Evolutionary conservation across 2,329 filamentous ascomycete species (phyloP).

Genomic region (Cytospora piceae): DNA sequence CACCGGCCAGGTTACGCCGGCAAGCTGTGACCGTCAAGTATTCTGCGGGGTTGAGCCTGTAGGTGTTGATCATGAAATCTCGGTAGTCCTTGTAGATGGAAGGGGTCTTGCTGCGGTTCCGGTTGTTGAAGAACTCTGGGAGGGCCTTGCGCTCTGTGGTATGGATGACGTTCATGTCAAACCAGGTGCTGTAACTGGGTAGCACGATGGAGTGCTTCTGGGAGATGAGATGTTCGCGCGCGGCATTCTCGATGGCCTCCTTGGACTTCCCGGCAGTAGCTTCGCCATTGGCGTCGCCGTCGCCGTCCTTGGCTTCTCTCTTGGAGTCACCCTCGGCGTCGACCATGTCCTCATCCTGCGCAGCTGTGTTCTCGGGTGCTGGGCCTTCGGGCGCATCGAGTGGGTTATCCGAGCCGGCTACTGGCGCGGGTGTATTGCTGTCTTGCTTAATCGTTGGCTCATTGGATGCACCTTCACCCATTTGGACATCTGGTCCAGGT

Average conservation of each 20-base stretch:
- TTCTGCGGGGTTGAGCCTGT: constrained; percentile 91
- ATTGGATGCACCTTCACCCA: constrained; percentile 56
- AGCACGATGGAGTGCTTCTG: constrained; percentile 96
- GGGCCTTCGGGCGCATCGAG: constrained; percentile 70
- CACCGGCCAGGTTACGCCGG: constrained; percentile 89
- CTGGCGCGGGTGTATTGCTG: constrained; percentile 61
- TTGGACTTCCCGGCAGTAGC: constrained; percentile 65
- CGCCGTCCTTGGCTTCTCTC: constrained; percentile 47
- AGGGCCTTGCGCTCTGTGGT: constrained; percentile 91
- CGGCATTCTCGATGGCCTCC: constrained; percentile 79
- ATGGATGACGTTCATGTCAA: constrained; percentile 94
- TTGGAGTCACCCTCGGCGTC: constrained; percentile 53
- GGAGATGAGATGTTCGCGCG: constrained; percentile 86
- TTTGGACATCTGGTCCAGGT: constrained; percentile 59
- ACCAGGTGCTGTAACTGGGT: constrained; percentile 98
- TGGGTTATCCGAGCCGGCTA: constrained; percentile 61
- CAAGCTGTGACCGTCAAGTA: constrained; percentile 98
- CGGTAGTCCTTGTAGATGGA: constrained; percentile 98
- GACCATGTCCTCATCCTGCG: constrained; percentile 81
- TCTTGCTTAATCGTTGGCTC: constrained; percentile 64
- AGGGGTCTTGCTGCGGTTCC: constrained; percentile 97
- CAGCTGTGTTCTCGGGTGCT: constrained; percentile 62
- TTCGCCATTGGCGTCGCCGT: constrained; percentile 55
- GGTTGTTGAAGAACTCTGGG: constrained; percentile 97
- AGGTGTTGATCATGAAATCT: constrained; percentile 99